Evolutionary conservation across 345 rosid species (phyloP), one percentile per base, ranked within the genome.

Genomic region (Raphanus sativus): DNA sequence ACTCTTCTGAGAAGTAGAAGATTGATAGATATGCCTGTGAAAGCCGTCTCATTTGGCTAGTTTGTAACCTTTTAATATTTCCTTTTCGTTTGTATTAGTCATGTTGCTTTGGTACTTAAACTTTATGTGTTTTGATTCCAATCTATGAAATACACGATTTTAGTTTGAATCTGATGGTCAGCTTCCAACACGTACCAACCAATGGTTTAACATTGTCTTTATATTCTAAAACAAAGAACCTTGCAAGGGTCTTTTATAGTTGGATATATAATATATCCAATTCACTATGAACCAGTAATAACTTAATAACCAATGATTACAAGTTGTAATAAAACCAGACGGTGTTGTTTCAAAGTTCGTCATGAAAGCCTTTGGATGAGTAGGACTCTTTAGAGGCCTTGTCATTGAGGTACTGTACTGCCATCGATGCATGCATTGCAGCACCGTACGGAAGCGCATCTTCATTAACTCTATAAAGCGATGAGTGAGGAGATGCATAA

Each of bases 401-500:
- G 38, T 86, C 87, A 60, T 81, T 60, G 48, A 90, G 86, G 73
- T 83, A 87, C 8, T 74, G 82, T 30, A 80, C 56, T 0, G 91
- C 97, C 16, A 88, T 69, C 0, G 91, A 79, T 0, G 89, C 97
- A 36, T 94, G 95, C 5, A 87, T 72, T 1, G 91, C 94, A 1
- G 93, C 94, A 9, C 98, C 97, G 3, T 86, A 87, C 0, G 93
- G 84, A 4, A 94, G 87, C 0, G 71, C 84, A 13, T 90, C 91
- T 63, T 94, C 94, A 1, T 94, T 90, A 3, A 91, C 28, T 79
- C 71, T 65, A 69, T 34, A 90, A 48, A 40, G 17, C 0, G 96
- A 88, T 8, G 96, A 87, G 69, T 91, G 94, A 12, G 80, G 26
- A 0, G 73, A 2, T 0, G 11, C 84, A 61, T 83, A 74, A 13